These are phyloP conservation scores for Stachybotrys chlorohalonatus DNA, from an alignment of 2,329 filamentous ascomycete species.

Conservation along the genomic window DNA sequence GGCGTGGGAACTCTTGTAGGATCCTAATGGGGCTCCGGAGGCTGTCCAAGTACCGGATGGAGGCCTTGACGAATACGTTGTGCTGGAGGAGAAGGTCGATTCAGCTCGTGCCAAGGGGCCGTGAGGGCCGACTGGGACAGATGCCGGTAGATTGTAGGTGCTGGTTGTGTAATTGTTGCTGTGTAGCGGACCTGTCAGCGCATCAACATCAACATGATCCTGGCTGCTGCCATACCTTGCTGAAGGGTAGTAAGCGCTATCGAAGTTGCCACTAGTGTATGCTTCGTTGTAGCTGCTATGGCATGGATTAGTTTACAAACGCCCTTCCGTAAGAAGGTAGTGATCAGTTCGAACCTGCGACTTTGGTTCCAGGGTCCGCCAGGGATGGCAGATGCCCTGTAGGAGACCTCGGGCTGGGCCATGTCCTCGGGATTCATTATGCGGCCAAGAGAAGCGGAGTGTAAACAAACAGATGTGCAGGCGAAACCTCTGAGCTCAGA, in stretches of 20 bases:
- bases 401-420: conserved; percentile 38
- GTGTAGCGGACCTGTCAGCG: conserved; percentile 3
- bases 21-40: conserved; percentile 17
- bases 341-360: conserved; percentile 38
- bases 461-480: not conserved
- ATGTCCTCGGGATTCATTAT: conserved; percentile 31
- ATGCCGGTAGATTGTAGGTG: conserved; percentile 18
- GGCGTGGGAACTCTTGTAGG: conserved; percentile 29
- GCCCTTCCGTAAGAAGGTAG: not conserved
- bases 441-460: conserved; percentile 1
- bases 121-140: conserved; percentile 19
- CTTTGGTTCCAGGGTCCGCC: conserved; percentile 40
- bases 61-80: conserved; percentile 32
- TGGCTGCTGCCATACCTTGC: conserved; percentile 26
- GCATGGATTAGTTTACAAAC: conserved; percentile 1
- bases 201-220: not conserved
- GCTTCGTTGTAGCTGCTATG: conserved; percentile 21
- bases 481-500: conserved; percentile 4
- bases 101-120: conserved; percentile 29
- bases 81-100: conserved; percentile 25
- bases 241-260: conserved; percentile 25
- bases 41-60: conserved; percentile 29
- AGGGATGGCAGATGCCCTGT: conserved; percentile 34
- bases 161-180: conserved; percentile 34
- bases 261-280: conserved; percentile 22